phyloP scores from a whole-genome alignment of 2,329 filamentous ascomycete species.

The Fusarium devonianum region DNA sequence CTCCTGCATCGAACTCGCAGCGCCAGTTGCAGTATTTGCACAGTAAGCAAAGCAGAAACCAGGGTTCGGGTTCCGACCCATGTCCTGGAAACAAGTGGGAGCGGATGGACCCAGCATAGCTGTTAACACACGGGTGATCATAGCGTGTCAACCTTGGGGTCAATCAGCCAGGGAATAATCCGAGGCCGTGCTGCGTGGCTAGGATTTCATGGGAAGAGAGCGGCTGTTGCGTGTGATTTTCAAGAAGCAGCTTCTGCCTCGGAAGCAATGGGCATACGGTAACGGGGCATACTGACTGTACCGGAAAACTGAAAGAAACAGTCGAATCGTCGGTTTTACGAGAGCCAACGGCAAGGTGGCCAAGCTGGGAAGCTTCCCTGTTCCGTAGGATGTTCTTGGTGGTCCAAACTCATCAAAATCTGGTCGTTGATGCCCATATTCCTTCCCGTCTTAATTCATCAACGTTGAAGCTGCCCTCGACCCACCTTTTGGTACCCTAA shows the following conservation, averaged over 20 bases:
- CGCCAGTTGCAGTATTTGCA: too few species aligned
- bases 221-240: conserved; percentile 17
- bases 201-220: conserved; percentile 8
- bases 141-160: conserved; percentile 9
- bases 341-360: too few species aligned
- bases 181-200: conserved; percentile 23
- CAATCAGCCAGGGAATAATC: conserved; percentile 12
- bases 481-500: too few species aligned
- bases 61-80: conserved; percentile 17
- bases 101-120: conserved; percentile 21
- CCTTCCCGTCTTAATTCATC: too few species aligned
- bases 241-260: too few species aligned
- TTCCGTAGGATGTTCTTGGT: too few species aligned
- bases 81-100: conserved; percentile 22
- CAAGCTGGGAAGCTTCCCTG: too few species aligned
- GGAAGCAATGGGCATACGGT: too few species aligned
- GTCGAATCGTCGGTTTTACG: too few species aligned
- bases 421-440: too few species aligned
- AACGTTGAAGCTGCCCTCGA: too few species aligned
- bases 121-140: conserved; percentile 16
- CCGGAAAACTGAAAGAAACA: neutral
- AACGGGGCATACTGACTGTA: neutral
- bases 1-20: conserved; percentile 6
- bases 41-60: conserved; percentile 12
- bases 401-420: too few species aligned